Evolutionary conservation across 2,329 filamentous ascomycete species (phyloP).

Genomic region (Cordyceps javanica): DNA sequence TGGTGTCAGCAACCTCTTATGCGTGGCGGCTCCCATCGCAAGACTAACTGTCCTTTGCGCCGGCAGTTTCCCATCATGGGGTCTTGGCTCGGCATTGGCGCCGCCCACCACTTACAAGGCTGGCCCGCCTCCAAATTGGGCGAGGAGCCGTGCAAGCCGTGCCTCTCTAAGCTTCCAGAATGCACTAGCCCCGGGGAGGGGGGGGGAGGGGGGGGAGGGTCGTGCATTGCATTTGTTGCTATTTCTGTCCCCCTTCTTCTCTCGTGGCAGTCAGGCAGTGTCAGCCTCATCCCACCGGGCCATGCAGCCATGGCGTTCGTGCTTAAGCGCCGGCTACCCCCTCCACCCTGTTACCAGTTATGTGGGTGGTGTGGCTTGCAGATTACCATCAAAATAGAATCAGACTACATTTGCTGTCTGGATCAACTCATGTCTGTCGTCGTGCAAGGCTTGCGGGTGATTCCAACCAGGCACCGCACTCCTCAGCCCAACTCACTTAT

Average conservation of each 20-base stretch:
- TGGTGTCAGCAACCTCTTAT: too few relatives aligned
- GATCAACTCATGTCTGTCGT: neutral
- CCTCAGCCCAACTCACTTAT: too few relatives aligned
- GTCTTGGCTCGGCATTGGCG: neutral
- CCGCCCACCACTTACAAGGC: neutral
- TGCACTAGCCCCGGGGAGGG: conserved; percentile 9
- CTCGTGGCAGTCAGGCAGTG: conserved; percentile 4
- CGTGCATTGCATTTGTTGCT: conserved; percentile 5
- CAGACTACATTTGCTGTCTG: neutral
- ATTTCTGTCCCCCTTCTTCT: neutral
- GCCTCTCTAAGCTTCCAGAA: neutral
- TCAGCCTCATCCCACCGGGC: conserved; percentile 1
- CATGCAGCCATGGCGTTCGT: neutral
- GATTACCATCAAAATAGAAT: neutral
- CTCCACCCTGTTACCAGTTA: neutral
- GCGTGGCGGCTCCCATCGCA: neutral
- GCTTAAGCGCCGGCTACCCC: conserved; percentile 4
- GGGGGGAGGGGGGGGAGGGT: too few relatives aligned
- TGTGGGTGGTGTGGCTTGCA: neutral
- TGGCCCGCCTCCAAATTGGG: neutral
- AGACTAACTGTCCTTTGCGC: neutral
- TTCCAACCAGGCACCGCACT: neutral
- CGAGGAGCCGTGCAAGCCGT: neutral
- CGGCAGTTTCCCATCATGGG: neutral
- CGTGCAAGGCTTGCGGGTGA: neutral